phyloP scores from a whole-genome alignment of 106 monocot genomes.

The Platanthera zijinensis region DNA sequence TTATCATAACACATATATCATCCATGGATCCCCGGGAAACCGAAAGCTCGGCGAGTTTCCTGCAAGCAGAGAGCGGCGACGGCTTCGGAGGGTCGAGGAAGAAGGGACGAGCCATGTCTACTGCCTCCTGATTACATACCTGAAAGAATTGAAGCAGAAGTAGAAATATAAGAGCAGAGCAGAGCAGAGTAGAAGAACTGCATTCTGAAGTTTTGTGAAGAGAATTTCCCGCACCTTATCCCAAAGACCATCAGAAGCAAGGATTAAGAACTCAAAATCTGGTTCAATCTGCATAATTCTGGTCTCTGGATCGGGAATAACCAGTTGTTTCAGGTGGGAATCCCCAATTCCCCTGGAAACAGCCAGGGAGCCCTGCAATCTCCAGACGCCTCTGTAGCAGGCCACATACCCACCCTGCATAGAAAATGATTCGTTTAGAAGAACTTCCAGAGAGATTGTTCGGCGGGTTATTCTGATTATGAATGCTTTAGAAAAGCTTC shows the following conservation, averaged over 20 bases:
- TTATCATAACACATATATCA: conserved; percentile 67
- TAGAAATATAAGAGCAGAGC: not conserved
- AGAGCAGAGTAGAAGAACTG: not conserved
- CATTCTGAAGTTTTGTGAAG: not conserved
- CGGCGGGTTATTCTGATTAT: not conserved
- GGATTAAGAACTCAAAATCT: conserved; percentile 77
- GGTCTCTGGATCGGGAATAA: conserved; percentile 76
- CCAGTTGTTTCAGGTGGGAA: conserved; percentile 75
- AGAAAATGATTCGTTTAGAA: not conserved
- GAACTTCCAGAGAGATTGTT: too few species aligned
- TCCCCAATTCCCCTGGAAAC: conserved; percentile 93
- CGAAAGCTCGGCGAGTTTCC: conserved; percentile 47
- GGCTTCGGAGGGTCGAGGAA: conserved; percentile 21
- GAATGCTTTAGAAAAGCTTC: not conserved
- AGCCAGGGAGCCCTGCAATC: conserved; percentile 77
- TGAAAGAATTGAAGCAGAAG: conserved; percentile 1
- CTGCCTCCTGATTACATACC: conserved; percentile 75
- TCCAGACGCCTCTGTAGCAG: conserved; percentile 55
- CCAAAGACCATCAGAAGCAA: conserved; percentile 96
- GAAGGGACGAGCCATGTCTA: conserved; percentile 43
- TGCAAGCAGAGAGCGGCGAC: conserved; percentile 44
- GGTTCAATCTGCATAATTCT: conserved; percentile 35
- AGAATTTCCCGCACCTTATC: conserved; percentile 23
- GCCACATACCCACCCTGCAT: conserved; percentile 69
- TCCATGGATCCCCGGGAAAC: conserved; percentile 41